A percentile compares a stretch with the other conserved stretches of the same genome.
These are phyloP conservation scores for Mucor lusitanicus DNA, from an alignment of 371 early-diverging fungal species.

Conservation along the genomic window DNA sequence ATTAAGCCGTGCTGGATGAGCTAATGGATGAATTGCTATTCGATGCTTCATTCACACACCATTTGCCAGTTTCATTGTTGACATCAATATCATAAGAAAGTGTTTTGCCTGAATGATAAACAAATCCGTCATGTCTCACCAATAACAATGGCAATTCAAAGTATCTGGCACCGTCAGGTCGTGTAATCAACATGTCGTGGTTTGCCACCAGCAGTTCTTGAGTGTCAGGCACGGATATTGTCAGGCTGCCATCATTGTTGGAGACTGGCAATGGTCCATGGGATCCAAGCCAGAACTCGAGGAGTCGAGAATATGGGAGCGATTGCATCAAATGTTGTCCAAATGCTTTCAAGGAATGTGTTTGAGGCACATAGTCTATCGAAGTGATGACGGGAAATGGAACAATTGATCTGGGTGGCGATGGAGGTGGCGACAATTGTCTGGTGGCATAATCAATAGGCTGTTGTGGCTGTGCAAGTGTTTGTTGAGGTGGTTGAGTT, in stretches of 20 bases:
- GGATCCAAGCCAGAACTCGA: constrained; percentile 46
- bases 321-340: constrained; percentile 39
- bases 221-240: constrained; percentile 13
- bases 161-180: constrained; percentile 35
- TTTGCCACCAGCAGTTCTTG: constrained; percentile 23
- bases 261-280: constrained; percentile 35
- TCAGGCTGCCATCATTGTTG: neutral
- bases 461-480: constrained; percentile 17
- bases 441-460: neutral
- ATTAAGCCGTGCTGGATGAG: neutral
- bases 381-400: constrained; percentile 42
- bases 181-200: constrained; percentile 30
- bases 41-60: constrained; percentile 12
- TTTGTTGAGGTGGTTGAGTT: constrained; percentile 13
- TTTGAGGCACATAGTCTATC: constrained; percentile 20
- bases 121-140: constrained; percentile 43
- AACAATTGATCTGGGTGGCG: constrained; percentile 39
- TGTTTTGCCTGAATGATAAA: constrained; percentile 37
- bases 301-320: constrained; percentile 15
- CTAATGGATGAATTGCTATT: neutral
- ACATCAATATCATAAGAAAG: constrained; percentile 26
- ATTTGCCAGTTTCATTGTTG: constrained; percentile 5
- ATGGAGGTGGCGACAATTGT: constrained; percentile 37
- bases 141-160: constrained; percentile 41
- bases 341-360: constrained; percentile 28